Percentiles rank a stretch among this genome's conserved stretches.
These are phyloP conservation scores for Atkinsonella texensis DNA, from an alignment of 2,329 filamentous ascomycete species.

Conservation along the genomic window DNA sequence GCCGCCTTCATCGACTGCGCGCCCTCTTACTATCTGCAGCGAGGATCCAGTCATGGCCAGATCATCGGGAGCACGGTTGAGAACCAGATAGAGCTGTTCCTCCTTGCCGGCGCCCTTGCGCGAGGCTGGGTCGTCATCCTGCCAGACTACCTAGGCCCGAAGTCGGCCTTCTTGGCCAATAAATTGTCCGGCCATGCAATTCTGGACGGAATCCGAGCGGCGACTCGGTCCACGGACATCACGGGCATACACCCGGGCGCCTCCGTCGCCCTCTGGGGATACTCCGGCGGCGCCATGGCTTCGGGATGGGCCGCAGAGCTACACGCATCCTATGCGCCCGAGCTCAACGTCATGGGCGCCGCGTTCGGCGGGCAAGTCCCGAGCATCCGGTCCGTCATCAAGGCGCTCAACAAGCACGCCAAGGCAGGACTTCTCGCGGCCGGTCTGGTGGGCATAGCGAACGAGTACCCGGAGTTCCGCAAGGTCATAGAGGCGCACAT, in stretches of 20 bases:
- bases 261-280: slow-evolving; percentile 32
- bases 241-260: slow-evolving; percentile 19
- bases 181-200: slow-evolving; percentile 28
- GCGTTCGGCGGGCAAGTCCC: not conserved
- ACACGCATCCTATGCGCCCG: slow-evolving; percentile 5
- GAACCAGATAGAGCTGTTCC: slow-evolving; percentile 11
- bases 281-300: slow-evolving; percentile 15
- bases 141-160: slow-evolving; percentile 34
- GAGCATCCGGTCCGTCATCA: not conserved
- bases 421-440: not conserved
- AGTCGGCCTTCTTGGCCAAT: slow-evolving; percentile 29
- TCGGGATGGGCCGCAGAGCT: slow-evolving; percentile 14
- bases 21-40: slow-evolving; percentile 14
- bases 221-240: slow-evolving; percentile 14
- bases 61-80: slow-evolving; percentile 19
- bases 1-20: slow-evolving; percentile 24
- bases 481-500: not conserved
- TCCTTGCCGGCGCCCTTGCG: slow-evolving; percentile 18
- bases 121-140: slow-evolving; percentile 34
- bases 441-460: not conserved
- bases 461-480: not conserved
- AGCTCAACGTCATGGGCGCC: not conserved
- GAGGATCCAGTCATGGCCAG: slow-evolving; percentile 3
- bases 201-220: slow-evolving; percentile 32
- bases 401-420: not conserved